Evolutionary conservation across 1,284 basidiomycete species (phyloP).

Genomic region (Moniliophthora roreri): DNA sequence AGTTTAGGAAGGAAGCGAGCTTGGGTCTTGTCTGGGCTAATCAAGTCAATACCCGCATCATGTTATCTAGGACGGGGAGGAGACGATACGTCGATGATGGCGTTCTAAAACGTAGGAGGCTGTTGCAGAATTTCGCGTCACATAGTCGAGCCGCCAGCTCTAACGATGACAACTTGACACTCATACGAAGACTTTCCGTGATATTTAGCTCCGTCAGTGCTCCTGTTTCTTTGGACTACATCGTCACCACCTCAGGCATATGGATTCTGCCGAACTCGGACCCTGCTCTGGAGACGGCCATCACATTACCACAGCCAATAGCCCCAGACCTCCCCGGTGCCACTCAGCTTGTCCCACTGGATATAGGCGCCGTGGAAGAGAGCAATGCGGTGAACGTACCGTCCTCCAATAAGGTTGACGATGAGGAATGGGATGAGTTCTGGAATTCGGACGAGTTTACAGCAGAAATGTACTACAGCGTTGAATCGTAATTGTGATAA

Average conservation of each 20-base stretch:
- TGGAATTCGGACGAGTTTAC: constrained; percentile 38
- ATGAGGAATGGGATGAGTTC: constrained; percentile 45
- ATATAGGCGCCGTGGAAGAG: constrained; percentile 33
- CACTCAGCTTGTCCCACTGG: constrained; percentile 35
- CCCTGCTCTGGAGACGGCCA: neutral
- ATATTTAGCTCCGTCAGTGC: constrained; percentile 71
- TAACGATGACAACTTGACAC: constrained; percentile 35
- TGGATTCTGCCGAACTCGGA: constrained; percentile 31
- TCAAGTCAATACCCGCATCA: constrained; percentile 80
- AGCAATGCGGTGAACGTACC: constrained; percentile 2
- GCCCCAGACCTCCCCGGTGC: constrained; percentile 5
- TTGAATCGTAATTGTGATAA: constrained; percentile 19
- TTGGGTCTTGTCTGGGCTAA: constrained; percentile 92
- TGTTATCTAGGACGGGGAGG: constrained; percentile 77
- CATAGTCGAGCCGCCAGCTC: constrained; percentile 4
- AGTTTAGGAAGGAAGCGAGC: constrained; percentile 72
- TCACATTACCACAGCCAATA: neutral
- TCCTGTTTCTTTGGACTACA: constrained; percentile 68
- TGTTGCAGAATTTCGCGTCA: constrained; percentile 6
- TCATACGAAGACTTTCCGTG: constrained; percentile 66
- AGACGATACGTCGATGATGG: constrained; percentile 48
- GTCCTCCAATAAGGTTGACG: constrained; percentile 19
- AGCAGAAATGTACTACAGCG: constrained; percentile 30
- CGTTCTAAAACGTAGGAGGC: constrained; percentile 24
- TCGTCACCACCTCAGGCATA: constrained; percentile 65